phyloP scores from a whole-genome alignment of 495 filamentous ascomycete species.

The Neurospora sp. region DNA sequence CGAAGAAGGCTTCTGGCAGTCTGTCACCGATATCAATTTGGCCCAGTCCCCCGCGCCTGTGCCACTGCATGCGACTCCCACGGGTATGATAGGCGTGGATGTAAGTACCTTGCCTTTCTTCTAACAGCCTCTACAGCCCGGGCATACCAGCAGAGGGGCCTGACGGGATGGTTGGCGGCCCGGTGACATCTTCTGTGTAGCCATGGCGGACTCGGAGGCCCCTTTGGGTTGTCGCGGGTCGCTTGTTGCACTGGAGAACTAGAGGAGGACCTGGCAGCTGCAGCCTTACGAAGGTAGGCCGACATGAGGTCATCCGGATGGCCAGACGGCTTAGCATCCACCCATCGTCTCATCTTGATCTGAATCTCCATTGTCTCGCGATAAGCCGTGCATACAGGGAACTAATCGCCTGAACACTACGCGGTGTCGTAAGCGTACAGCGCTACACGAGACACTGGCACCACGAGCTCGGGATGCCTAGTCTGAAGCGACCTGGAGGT shows the following conservation, averaged over 20 bases:
- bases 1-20: conserved; percentile 10
- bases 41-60: conserved; percentile 4
- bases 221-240: background rate
- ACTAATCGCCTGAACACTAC: background rate
- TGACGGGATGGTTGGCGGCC: background rate
- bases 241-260: background rate
- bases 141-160: background rate
- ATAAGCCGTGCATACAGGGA: background rate
- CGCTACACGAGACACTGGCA: background rate
- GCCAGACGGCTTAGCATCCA: background rate
- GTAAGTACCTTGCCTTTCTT: background rate
- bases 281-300: background rate
- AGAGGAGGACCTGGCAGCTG: background rate
- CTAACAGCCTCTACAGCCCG: background rate
- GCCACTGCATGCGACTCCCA: conserved; percentile 1
- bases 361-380: background rate
- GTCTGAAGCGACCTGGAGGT: background rate
- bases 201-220: background rate
- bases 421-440: background rate
- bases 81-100: background rate
- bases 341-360: background rate
- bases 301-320: background rate
- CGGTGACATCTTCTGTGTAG: background rate
- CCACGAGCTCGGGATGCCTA: background rate
- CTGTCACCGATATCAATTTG: conserved; percentile 9